Base-by-base conservation (phyloP, 495 filamentous ascomycete species). In the Aspergillus bertholletiae region DNA sequence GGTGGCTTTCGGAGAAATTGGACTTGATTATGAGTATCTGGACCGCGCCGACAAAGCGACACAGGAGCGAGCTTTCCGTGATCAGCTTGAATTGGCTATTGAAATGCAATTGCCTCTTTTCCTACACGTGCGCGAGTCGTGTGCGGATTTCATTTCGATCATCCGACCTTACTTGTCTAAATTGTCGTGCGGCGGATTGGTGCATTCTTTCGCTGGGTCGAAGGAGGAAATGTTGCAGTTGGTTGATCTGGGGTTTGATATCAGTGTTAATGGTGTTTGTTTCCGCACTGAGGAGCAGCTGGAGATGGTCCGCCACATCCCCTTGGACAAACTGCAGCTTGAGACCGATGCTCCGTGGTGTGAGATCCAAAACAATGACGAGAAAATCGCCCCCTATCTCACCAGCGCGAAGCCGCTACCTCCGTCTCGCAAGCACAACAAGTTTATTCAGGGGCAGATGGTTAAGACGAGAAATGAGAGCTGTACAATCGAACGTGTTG, bases 311-410 rank as follows among this genome's bases (percentile, higher is more conserved):
- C 58, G 60, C 2, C 23, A 53, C 39, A 59, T 71, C 30, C 65
- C 68, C 1, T 24, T 68, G 45, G 54, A 61, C 0, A 63, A 46
- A 23, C 32, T 71, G n/a, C 65, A 71, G 40, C 44, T 71, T n/a
- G 68, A 71, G 47, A 69, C 65, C 1, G 66, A 71, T 58, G 65
- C 68, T 5, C 66, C 68, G 5, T 71, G 68, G 68, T 71, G 68
- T 47, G 66, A 71, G 41, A 51, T 71, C 2, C 18, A 62, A 45
- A 30, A 26, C 8, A 59, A 53, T 6, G 62, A 67, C 48, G 54
- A 59, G 18, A 55, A 49, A 15, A 67, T 67, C 35, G 57, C 47
- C 13, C 20, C 39, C 0, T 71, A 54, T 30, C 28, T 71, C 43
- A 44, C 46, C 8, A 46, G 41, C 13, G 62, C 62, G 22, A 53